Base-by-base conservation (phyloP, 805 yeast genomes). In the Wickerhamiella dianesei region DNA sequence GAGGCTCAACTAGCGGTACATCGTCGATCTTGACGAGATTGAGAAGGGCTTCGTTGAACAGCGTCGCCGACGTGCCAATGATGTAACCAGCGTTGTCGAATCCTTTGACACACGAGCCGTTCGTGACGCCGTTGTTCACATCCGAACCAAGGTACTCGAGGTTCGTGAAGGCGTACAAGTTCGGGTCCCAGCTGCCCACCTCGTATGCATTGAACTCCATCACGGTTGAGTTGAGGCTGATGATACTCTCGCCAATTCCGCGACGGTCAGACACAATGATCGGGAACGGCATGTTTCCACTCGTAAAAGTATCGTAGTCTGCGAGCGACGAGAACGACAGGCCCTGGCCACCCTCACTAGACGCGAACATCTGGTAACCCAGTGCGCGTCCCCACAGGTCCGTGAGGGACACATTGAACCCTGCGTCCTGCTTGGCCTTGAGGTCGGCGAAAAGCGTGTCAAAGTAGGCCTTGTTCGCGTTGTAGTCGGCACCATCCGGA, bases 121-220 rank as follows among this genome's bases (percentile, higher is more conserved):
- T 56, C 8, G 85, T 79, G 18, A 59, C 52, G 37, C 95, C 95
- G 50, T 76, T 69, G 21, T 69, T 56, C 35, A 81, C 72, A 19
- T 71, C 62, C 1, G 94, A 71, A 8, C 95, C 95, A 43, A 83
- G 61, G 59, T 81, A 85, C 61, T 77, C 72, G 41, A 76, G 64
- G 50, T 81, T 79, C 12, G 79, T 69, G 62, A 87, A 86, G 2
- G 80, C 66, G 47, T 72, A 68, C 46, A 83, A 64, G 1, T 80
- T 68, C 13, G 85, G 82, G 59, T 87, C 96, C 94, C 94, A 86
- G 3, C 94, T 79, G 13, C 96, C 96, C 58, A 86, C 64, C 59
- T 80, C 83, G 56, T 67, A 79, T 13, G 94, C 88, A 44, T 59
- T 63, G 53, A 67, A 43, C 53, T 68, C 72, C 46, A 63, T 64